These are phyloP conservation scores for Pythium dissimile DNA, from an alignment of 352 stramenopile genomes.

Conservation along the genomic window DNA sequence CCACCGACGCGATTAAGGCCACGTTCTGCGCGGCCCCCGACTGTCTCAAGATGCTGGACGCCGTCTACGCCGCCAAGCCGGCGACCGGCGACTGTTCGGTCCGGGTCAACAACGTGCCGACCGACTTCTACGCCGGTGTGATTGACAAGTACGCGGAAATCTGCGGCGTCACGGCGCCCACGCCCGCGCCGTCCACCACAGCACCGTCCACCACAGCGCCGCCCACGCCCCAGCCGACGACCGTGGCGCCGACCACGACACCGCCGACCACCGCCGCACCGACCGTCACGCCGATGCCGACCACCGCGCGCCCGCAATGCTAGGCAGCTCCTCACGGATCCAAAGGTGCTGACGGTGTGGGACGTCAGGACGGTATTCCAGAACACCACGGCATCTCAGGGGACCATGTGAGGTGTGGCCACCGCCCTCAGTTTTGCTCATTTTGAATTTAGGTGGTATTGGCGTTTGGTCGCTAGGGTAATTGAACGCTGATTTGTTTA, in stretches of 20 bases:
- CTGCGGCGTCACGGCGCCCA: background rate
- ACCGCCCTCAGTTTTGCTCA: no score
- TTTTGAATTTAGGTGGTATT: no score
- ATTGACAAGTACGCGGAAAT: background rate
- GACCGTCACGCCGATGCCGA: background rate
- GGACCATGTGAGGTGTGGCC: no score
- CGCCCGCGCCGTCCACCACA: background rate
- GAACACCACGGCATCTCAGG: no score
- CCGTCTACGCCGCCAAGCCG: background rate
- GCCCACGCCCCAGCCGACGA: background rate
- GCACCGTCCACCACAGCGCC: background rate
- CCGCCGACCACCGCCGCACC: background rate
- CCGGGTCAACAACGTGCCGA: background rate
- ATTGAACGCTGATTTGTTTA: no score
- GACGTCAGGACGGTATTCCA: no score
- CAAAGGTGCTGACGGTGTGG: no score
- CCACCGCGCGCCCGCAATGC: slow-evolving; percentile 1
- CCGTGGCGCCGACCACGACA: background rate
- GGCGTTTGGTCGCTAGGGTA: no score
- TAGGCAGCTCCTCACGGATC: no score
- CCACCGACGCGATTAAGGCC: background rate
- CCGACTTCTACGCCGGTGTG: slow-evolving; percentile 13
- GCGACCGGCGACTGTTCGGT: slow-evolving; percentile 7
- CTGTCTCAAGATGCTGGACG: background rate
- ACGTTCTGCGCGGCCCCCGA: background rate